These are phyloP conservation scores for Yamadazyma triangularis DNA, from an alignment of 1,139 yeast genomes.

Conservation along the genomic window DNA sequence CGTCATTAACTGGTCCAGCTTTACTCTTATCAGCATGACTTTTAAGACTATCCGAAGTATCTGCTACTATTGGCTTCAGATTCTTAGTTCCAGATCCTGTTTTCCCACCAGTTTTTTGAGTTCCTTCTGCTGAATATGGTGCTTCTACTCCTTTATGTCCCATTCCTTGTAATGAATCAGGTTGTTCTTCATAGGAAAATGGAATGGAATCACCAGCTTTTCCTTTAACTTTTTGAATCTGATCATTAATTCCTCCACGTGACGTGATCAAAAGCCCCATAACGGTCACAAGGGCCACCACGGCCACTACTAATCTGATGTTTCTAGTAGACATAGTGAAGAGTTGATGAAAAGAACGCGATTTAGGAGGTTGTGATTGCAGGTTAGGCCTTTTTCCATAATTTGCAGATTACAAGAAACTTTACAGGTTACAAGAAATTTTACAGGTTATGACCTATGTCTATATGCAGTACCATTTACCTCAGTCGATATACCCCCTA, in stretches of 20 bases:
- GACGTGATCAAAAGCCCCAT: constrained; percentile 36
- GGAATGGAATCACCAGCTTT: constrained; percentile 19
- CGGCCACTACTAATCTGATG: constrained; percentile 31
- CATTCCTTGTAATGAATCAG: constrained; percentile 31
- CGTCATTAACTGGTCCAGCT: neutral
- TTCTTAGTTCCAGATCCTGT: constrained; percentile 5
- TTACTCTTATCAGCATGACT: neutral
- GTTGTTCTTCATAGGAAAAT: constrained; percentile 16
- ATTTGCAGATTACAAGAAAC: too few species aligned
- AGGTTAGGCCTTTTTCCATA: too few species aligned
- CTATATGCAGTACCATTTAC: too few species aligned
- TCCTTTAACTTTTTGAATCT: constrained; percentile 24
- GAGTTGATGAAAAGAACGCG: too few species aligned
- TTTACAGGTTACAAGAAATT: too few species aligned
- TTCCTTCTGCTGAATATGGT: constrained; percentile 21
- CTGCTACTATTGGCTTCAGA: too few species aligned
- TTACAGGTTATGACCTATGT: too few species aligned
- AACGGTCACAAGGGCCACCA: constrained; percentile 30
- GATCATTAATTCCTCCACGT: constrained; percentile 22
- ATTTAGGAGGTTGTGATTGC: too few species aligned
- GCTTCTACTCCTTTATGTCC: constrained; percentile 32
- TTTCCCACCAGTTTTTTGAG: constrained; percentile 6
- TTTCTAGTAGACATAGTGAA: too few species aligned
- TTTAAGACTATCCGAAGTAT: neutral
- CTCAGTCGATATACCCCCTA: too few species aligned